Conservation (phyloP, 2,329 filamentous ascomycete genomes). For the Volutella citrinella region DNA sequence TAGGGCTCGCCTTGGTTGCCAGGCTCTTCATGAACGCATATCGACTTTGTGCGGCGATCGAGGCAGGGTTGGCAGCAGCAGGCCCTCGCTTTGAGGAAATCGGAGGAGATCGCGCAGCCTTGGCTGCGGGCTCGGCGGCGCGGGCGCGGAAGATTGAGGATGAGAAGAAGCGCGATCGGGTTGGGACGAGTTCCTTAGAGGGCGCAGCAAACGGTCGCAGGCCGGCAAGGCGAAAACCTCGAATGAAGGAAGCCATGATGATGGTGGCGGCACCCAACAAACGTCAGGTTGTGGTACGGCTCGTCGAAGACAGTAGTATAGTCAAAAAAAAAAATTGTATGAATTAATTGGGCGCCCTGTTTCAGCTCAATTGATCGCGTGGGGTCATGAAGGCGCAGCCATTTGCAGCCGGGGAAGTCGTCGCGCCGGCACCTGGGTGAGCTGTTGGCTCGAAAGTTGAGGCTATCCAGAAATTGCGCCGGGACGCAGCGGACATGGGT, state of each 20-base stretch:
- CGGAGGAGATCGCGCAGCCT: constrained; percentile 11
- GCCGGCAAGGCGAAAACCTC: constrained; percentile 28
- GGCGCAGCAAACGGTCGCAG: constrained; percentile 21
- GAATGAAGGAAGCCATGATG: constrained; percentile 30
- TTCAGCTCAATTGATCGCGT: constrained; percentile 3
- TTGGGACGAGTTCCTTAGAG: constrained; percentile 18
- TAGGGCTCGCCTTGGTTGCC: constrained; percentile 51
- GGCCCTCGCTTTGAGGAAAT: constrained; percentile 12
- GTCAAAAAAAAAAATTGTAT: too few species aligned
- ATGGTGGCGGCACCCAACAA: background rate
- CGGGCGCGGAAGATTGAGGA: constrained; percentile 23
- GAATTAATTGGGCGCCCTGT: too few species aligned
- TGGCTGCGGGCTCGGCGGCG: constrained; percentile 15
- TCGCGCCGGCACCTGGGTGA: constrained; percentile 1
- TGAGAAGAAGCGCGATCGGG: constrained; percentile 27
- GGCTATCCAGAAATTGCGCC: constrained; percentile 22
- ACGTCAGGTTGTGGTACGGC: too few species aligned
- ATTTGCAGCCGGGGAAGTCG: constrained; percentile 3
- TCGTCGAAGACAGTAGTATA: too few species aligned
- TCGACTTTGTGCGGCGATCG: constrained; percentile 24
- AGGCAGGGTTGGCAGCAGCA: constrained; percentile 4
- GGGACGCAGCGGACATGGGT: constrained; percentile 8
- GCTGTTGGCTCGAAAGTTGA: constrained; percentile 13
- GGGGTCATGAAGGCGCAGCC: constrained; percentile 9
- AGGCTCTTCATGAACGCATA: constrained; percentile 54